Evolutionary conservation across 768 basidiomycete genomes (phyloP).

Genomic region (Agaricus sinodeliciosus): DNA sequence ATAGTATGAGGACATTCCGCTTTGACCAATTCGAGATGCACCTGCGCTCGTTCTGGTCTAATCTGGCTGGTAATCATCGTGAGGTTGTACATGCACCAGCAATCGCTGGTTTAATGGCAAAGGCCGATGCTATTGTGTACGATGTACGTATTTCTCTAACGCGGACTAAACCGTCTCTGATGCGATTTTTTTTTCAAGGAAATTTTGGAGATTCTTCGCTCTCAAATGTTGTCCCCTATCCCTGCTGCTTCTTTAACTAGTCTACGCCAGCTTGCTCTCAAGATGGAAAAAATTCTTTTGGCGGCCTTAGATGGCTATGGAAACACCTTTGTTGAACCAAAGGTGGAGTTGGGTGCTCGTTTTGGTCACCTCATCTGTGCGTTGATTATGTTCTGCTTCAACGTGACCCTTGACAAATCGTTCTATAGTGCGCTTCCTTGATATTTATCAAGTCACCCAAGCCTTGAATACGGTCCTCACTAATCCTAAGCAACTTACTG

Average conservation of each 20-base stretch:
- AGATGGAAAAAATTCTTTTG: conserved; percentile 87
- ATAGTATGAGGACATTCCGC: conserved; percentile 68
- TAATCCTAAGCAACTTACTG: conserved; percentile 76
- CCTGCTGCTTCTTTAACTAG: conserved; percentile 58
- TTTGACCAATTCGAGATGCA: conserved; percentile 91
- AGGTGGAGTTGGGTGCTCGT: conserved; percentile 84
- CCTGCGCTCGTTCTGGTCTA: conserved; percentile 81
- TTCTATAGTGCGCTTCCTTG: conserved; percentile 74
- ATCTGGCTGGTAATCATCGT: conserved; percentile 64
- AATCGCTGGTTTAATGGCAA: conserved; percentile 82
- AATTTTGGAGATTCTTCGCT: conserved; percentile 79
- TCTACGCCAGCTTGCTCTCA: conserved; percentile 76
- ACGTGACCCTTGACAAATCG: conserved; percentile 9
- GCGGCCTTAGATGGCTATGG: conserved; percentile 78
- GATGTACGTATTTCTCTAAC: conserved; percentile 54
- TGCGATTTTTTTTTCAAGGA: conserved; percentile 40
- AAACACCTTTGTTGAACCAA: conserved; percentile 86
- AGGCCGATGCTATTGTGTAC: conserved; percentile 85
- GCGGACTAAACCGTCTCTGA: conserved; percentile 10
- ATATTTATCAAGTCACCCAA: conserved; percentile 89
- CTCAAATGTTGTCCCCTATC: conserved; percentile 78
- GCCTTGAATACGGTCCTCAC: conserved; percentile 84
- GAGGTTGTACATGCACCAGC: conserved; percentile 87
- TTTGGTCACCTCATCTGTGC: conserved; percentile 86
- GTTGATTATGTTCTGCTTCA: conserved; percentile 26